Conservation (phyloP, 1,139 yeast genomes). For the Lodderomyces pseudojiufengensis region DNA sequence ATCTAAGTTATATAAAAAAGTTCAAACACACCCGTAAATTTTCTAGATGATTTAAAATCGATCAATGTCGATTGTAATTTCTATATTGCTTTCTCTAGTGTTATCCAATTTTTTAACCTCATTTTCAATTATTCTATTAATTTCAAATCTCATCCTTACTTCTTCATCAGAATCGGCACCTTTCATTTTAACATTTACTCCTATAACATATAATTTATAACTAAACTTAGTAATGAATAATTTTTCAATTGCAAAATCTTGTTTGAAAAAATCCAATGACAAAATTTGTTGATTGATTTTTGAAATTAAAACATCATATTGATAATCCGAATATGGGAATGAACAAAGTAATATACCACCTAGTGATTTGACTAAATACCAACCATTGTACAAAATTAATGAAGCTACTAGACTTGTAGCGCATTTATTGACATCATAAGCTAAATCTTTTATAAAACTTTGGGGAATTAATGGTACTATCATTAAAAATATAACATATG, state of each 20-base stretch:
- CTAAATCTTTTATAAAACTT: slow-evolving; percentile 24
- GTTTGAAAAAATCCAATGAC: slow-evolving; percentile 47
- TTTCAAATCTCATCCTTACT: slow-evolving; percentile 50
- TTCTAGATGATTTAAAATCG: slow-evolving; percentile 27
- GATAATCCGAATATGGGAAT: slow-evolving; percentile 45
- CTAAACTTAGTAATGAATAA: slow-evolving; percentile 60
- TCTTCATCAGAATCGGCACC: slow-evolving; percentile 77
- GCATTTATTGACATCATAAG: slow-evolving; percentile 43
- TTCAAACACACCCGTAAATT: too few relatives aligned
- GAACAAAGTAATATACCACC: slow-evolving; percentile 53
- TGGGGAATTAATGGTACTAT: slow-evolving; percentile 33
- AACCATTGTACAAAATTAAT: slow-evolving; percentile 50
- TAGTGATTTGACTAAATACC: slow-evolving; percentile 48
- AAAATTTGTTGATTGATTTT: slow-evolving; percentile 36
- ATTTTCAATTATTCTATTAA: slow-evolving; percentile 43
- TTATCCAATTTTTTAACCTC: slow-evolving; percentile 23
- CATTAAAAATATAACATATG: slow-evolving; percentile 44
- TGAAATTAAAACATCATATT: slow-evolving; percentile 34
- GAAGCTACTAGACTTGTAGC: slow-evolving; percentile 51
- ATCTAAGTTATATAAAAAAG: too few relatives aligned
- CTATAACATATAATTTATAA: slow-evolving; percentile 53
- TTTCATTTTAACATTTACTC: slow-evolving; percentile 51
- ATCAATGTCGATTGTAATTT: slow-evolving; percentile 62
- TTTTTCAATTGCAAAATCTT: slow-evolving; percentile 44
- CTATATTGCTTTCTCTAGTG: slow-evolving; percentile 35